A percentile compares a stretch with the other conserved stretches of the same genome.
These are phyloP conservation scores for Solanum sitiens DNA, from an alignment of 257 asterid genomes.

Conservation along the genomic window DNA sequence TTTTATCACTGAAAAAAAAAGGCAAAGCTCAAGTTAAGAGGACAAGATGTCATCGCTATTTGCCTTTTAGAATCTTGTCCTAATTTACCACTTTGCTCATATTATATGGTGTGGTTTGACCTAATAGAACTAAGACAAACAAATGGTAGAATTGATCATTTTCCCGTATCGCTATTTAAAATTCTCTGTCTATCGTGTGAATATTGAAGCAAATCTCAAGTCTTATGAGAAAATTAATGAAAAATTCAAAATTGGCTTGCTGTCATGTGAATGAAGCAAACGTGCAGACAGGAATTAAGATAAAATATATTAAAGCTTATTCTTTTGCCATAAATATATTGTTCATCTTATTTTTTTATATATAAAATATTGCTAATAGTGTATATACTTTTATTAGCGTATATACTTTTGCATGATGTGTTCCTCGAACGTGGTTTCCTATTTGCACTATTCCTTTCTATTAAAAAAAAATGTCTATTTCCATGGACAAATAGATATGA, in stretches of 20 bases:
- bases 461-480: not conserved
- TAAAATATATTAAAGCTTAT: not conserved
- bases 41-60: not conserved
- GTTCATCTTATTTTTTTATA: not conserved
- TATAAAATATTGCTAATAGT: too few relatives aligned
- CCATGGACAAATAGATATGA: not conserved
- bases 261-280: not conserved
- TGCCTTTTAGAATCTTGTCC: not conserved
- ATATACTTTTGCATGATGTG: not conserved
- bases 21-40: not conserved
- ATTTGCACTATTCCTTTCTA: not conserved
- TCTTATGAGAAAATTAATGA: not conserved
- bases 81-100: not conserved
- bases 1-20: accelerated
- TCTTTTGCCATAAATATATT: not conserved
- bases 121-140: not conserved
- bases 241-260: not conserved
- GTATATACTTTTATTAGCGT: not conserved
- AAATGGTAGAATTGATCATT: not conserved
- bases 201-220: not conserved
- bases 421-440: not conserved
- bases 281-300: not conserved
- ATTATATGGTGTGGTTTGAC: not conserved
- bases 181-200: not conserved
- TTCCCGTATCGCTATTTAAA: not conserved